Percentiles rank a stretch among this genome's conserved stretches.
These are phyloP conservation scores for sweet orange (Citrus sinensis) DNA, from an alignment of 345 rosid species.

Conservation along the genomic window DNA sequence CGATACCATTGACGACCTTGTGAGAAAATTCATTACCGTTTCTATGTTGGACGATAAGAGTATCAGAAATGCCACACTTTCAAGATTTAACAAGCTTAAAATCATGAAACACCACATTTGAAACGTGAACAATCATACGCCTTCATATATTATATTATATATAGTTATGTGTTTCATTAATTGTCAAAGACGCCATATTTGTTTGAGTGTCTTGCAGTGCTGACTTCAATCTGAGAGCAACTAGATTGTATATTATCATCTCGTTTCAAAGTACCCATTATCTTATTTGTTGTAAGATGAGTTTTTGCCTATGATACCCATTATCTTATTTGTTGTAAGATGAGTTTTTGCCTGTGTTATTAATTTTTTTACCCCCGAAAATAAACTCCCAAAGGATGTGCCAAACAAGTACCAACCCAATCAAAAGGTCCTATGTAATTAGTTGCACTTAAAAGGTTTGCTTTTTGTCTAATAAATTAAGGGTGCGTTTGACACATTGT, in stretches of 20 bases:
- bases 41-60: conserved; percentile 6
- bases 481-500: too few species aligned
- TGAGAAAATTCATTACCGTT: conserved; percentile 25
- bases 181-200: neutral
- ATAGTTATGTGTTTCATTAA: neutral
- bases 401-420: too few species aligned
- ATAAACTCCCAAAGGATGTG: too few species aligned
- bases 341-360: too few species aligned
- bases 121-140: neutral
- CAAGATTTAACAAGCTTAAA: conserved; percentile 1
- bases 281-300: neutral
- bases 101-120: neutral
- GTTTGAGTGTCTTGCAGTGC: neutral
- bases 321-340: too few species aligned
- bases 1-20: conserved; percentile 21
- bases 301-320: neutral
- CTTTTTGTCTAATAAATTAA: too few species aligned
- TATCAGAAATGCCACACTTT: conserved; percentile 4
- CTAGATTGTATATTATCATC: neutral
- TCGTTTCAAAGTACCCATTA: neutral
- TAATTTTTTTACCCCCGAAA: too few species aligned
- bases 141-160: neutral
- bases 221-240: conserved; percentile 6
- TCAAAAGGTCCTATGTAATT: too few species aligned
- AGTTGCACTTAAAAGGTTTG: too few species aligned